Evolutionary conservation across 148 eudicot genomes (phyloP).

Genomic region (Cornus controversa): DNA sequence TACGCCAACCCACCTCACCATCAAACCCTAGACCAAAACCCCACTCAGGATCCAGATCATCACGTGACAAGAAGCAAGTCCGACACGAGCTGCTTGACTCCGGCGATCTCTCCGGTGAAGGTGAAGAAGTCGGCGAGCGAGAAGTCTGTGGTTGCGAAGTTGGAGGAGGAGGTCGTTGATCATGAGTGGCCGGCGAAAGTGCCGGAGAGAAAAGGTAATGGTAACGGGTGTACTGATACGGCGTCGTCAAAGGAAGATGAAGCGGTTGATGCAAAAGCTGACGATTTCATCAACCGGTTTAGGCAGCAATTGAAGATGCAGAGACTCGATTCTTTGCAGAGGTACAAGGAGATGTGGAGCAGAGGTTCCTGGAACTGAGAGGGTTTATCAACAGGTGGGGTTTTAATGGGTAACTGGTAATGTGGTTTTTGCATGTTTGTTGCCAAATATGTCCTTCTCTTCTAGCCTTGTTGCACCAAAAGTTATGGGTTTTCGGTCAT

Average conservation of each 20-base stretch:
- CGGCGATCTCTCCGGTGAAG: conserved; percentile 6
- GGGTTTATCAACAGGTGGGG: not conserved
- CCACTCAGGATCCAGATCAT: not conserved
- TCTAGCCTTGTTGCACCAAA: too few species aligned
- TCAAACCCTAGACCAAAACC: not conserved
- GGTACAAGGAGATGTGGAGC: conserved; percentile 36
- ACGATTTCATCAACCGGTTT: conserved; percentile 66
- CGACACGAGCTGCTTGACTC: not conserved
- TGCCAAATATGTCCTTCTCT: not conserved
- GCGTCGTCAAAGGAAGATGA: conserved; percentile 31
- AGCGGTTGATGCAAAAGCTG: conserved; percentile 68
- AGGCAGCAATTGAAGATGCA: conserved; percentile 79
- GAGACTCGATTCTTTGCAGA: conserved; percentile 62
- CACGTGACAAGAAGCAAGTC: conserved; percentile 32
- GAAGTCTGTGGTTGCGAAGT: conserved; percentile 3
- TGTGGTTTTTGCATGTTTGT: not conserved
- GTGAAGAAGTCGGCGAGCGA: conserved; percentile 42
- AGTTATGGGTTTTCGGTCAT: too few species aligned
- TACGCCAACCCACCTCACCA: not conserved
- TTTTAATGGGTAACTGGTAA: too few species aligned
- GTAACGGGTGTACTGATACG: conserved; percentile 23
- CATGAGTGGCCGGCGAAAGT: conserved; percentile 20
- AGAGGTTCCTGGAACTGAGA: conserved; percentile 25
- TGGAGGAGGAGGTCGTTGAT: conserved; percentile 20
- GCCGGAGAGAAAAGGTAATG: conserved; percentile 15